phyloP scores from a whole-genome alignment of 352 stramenopile species.

The Globisporangium ultimum region DNA sequence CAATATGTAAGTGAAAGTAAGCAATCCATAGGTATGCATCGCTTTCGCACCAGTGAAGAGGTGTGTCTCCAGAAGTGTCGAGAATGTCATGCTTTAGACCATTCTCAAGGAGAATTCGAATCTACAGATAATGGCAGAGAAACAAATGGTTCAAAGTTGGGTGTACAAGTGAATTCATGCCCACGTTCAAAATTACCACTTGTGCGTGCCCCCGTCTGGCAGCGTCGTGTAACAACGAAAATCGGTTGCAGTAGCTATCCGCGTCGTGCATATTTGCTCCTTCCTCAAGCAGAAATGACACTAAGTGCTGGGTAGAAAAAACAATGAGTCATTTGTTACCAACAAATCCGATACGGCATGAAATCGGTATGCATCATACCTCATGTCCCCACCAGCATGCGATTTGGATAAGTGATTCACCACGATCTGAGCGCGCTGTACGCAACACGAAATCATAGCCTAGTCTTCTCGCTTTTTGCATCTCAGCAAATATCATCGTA shows the following conservation, averaged over 20 bases:
- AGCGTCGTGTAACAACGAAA: slow-evolving; percentile 64
- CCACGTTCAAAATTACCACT: slow-evolving; percentile 25
- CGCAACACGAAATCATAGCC: slow-evolving; percentile 56
- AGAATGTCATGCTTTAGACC: slow-evolving; percentile 36
- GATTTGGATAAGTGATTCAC: slow-evolving; percentile 62
- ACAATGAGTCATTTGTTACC: not conserved
- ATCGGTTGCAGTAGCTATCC: slow-evolving; percentile 55
- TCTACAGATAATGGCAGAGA: slow-evolving; percentile 18
- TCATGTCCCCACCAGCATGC: slow-evolving; percentile 68
- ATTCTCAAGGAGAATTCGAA: slow-evolving; percentile 40
- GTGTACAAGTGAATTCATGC: not conserved
- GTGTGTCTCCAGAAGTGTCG: slow-evolving; percentile 54
- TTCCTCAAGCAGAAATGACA: slow-evolving; percentile 58
- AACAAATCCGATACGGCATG: not conserved
- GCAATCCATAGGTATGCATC: not conserved
- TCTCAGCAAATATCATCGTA: slow-evolving; percentile 51
- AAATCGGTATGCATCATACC: slow-evolving; percentile 15
- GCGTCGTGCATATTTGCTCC: slow-evolving; percentile 44
- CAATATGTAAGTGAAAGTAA: slow-evolving; percentile 2
- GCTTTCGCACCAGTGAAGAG: slow-evolving; percentile 54
- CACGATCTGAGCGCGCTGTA: slow-evolving; percentile 41
- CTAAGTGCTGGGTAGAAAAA: slow-evolving; percentile 28
- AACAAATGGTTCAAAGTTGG: not conserved
- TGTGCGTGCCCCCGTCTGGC: slow-evolving; percentile 44
- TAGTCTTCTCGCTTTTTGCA: slow-evolving; percentile 56